Conservation (phyloP, 129 eudicot species). For the Pulicaria dysenterica region DNA sequence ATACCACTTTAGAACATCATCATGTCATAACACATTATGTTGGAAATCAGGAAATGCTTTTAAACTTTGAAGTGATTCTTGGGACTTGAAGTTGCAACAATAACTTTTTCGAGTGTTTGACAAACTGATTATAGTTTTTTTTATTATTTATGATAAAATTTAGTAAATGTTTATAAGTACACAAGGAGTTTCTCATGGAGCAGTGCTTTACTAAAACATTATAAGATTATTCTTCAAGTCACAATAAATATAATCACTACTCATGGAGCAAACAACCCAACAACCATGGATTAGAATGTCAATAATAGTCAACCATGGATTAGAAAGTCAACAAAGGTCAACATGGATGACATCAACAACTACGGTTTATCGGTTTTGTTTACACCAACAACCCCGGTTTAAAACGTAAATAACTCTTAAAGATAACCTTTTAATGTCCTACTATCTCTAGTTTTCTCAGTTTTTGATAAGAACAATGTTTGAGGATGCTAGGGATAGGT, state of each 20-base stretch:
- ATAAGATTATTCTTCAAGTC: too few species aligned
- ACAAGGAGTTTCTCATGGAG: too few species aligned
- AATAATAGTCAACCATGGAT: slow-evolving; percentile 14
- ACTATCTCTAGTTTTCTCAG: slow-evolving; percentile 3
- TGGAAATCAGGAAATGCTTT: background rate
- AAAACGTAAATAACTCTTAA: slow-evolving; percentile 8
- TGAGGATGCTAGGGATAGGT: too few species aligned
- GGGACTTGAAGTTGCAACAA: background rate
- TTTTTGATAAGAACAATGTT: background rate
- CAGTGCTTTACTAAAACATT: too few species aligned
- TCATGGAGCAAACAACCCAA: too few species aligned
- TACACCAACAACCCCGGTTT: background rate
- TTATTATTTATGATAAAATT: too few species aligned
- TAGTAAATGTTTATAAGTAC: too few species aligned
- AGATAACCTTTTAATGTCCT: slow-evolving; percentile 4
- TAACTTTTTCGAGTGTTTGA: too few species aligned
- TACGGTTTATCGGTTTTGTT: too few species aligned
- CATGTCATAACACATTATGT: background rate
- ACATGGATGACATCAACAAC: background rate
- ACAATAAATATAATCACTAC: too few species aligned
- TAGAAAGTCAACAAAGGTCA: slow-evolving; percentile 1
- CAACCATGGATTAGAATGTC: slow-evolving; percentile 2
- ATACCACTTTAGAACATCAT: background rate
- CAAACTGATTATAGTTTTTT: too few species aligned
- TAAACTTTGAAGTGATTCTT: background rate